These are phyloP conservation scores for Alternaria gaisen DNA, from an alignment of 2,329 filamentous ascomycete species.

Conservation along the genomic window DNA sequence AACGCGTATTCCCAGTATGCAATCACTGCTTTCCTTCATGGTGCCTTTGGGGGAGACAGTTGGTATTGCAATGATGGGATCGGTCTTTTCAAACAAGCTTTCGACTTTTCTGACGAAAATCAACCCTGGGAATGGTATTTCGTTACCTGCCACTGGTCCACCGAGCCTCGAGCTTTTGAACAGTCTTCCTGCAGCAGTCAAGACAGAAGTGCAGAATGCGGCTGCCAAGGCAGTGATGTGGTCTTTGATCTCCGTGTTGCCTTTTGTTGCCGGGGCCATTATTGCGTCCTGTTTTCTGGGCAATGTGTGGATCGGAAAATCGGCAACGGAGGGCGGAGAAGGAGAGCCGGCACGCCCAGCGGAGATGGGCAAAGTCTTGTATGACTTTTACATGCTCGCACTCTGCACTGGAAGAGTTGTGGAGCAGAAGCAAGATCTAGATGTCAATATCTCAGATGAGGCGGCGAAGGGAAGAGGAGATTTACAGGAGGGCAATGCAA, in stretches of 20 bases:
- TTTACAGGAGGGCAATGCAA: not conserved
- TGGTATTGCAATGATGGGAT: conserved; percentile 72
- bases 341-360: conserved; percentile 11
- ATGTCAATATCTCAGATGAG: conserved; percentile 20
- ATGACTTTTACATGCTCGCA: conserved; percentile 27
- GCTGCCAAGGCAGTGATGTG: conserved; percentile 69
- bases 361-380: conserved; percentile 33
- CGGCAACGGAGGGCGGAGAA: conserved; percentile 21
- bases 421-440: conserved; percentile 26
- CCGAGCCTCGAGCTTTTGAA: conserved; percentile 46
- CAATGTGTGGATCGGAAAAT: conserved; percentile 61
- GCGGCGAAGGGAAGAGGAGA: conserved; percentile 5
- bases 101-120: conserved; percentile 38
- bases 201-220: conserved; percentile 53
- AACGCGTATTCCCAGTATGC: conserved; percentile 64
- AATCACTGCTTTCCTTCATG: conserved; percentile 68
- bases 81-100: conserved; percentile 71
- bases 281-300: conserved; percentile 58
- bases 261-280: conserved; percentile 63
- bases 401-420: conserved; percentile 20
- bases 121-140: conserved; percentile 27
- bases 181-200: conserved; percentile 50
- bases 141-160: conserved; percentile 29
- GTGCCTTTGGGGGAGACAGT: conserved; percentile 71
- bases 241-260: conserved; percentile 69